Evolutionary conservation across 2,329 filamentous ascomycete genomes (phyloP), one percentile per base, ranked within the genome.

Genomic region (Verticillium isaacii): DNA sequence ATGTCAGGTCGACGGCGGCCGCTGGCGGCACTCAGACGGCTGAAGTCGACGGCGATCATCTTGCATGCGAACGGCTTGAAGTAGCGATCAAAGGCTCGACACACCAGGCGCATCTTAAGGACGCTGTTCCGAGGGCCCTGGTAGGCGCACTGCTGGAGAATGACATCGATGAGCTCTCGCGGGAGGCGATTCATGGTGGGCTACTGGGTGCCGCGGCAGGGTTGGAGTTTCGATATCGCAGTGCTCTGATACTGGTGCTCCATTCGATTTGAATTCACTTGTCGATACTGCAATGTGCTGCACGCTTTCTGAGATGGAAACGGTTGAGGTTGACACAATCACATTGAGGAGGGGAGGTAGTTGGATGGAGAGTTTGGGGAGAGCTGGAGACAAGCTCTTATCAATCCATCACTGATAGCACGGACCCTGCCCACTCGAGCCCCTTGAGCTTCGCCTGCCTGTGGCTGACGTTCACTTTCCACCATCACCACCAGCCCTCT

Each of bases 21-120:
- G 66, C 70, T 75, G 58, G 71, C 69, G 63, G 67, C 73, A 66
- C 77, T 76, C 62, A 85, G 75, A 32, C 80, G 77, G 14, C 79
- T 79, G 68, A 80, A 83, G 57, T 84, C 82, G 19, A 85, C 69
- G 59, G 78, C 78, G 14, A 85, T 71, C 1, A 80, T 84, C 34
- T 75, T 75, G 64, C 81, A 80, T 32, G 73, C 74, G 60, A 73
- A 76, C 0, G 79, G 78, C 64, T 78, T 80, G 41, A 85, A 71
- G 37, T 78, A 70, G 29, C 73, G 70, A 66, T 85, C 75, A 63
- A 84, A 85, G 15, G 75, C 70, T 55, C 76, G 77, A 68, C 81
- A 84, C 34, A 84, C 81, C 23, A 80, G 75, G 14, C 82, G 80
- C 39, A 83, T 72, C 19, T 68, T 65, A 3, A 83, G 71, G 15